Evolutionary conservation across 176 grass and related monocot species (phyloP).

Genomic region (Triticum monococcum): DNA sequence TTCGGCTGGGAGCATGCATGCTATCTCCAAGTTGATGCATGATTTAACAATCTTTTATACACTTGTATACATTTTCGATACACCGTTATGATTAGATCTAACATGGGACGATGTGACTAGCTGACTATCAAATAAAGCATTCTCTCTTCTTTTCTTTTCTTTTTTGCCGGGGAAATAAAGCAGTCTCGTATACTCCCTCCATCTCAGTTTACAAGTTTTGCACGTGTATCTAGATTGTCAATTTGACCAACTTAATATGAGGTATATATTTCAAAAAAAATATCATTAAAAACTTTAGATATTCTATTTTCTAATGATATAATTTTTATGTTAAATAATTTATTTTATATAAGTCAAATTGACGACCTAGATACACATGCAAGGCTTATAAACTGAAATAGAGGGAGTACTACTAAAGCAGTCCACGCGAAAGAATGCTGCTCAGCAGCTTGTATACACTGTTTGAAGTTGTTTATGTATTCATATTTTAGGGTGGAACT

Average conservation of each 20-base stretch:
- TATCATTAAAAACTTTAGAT: too few species aligned
- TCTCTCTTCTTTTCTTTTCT: neutral
- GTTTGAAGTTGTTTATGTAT: neutral
- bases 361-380: too few species aligned
- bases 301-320: too few species aligned
- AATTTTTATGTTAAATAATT: too few species aligned
- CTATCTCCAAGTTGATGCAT: neutral
- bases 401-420: neutral
- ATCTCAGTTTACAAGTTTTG: too few species aligned
- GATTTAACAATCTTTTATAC: neutral
- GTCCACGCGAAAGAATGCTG: constrained; percentile 8
- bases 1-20: neutral
- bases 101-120: constrained; percentile 6
- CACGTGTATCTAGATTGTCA: too few species aligned
- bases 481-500: neutral
- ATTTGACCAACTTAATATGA: too few species aligned
- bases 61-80: neutral
- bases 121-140: neutral
- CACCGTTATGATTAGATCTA: neutral
- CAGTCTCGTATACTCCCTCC: neutral
- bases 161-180: neutral
- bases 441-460: neutral
- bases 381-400: too few species aligned
- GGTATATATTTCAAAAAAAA: too few species aligned
- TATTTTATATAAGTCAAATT: too few species aligned